Evolutionary conservation across 169 alveolate species (phyloP).

Genomic region (Besnoitia besnoiti): DNA sequence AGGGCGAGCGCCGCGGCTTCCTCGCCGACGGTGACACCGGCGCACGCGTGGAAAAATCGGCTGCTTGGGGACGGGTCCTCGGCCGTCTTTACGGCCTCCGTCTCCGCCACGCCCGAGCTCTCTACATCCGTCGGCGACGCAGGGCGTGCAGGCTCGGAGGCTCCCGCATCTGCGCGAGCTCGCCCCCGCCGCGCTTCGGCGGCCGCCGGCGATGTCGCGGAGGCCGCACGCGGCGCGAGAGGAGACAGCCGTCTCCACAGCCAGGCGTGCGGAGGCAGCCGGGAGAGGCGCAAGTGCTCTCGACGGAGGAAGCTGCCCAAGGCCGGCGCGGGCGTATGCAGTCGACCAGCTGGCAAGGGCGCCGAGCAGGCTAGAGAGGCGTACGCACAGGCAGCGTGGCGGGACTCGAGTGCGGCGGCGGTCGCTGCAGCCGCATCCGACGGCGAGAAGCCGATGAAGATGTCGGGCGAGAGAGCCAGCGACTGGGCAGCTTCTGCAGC

Average conservation of each 20-base stretch:
- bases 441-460: slow-evolving; percentile 6
- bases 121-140: not conserved
- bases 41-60: slow-evolving; percentile 11
- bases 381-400: not conserved
- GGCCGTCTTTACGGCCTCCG: not conserved
- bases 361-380: no score
- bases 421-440: slow-evolving; percentile 5
- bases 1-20: slow-evolving; percentile 51
- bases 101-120: not conserved
- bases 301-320: not conserved
- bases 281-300: slow-evolving; percentile 7
- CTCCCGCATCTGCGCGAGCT: not conserved
- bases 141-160: not conserved
- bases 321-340: no score
- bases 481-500: not conserved
- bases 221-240: not conserved
- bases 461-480: not conserved
- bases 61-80: slow-evolving; percentile 4
- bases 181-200: not conserved
- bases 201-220: slow-evolving; percentile 21
- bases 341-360: no score
- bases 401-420: not conserved
- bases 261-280: not conserved
- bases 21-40: slow-evolving; percentile 27
- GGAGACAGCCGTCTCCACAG: not conserved